Evolutionary conservation across 2,329 filamentous ascomycete species (phyloP).

Genomic region (Microcera coccophila): DNA sequence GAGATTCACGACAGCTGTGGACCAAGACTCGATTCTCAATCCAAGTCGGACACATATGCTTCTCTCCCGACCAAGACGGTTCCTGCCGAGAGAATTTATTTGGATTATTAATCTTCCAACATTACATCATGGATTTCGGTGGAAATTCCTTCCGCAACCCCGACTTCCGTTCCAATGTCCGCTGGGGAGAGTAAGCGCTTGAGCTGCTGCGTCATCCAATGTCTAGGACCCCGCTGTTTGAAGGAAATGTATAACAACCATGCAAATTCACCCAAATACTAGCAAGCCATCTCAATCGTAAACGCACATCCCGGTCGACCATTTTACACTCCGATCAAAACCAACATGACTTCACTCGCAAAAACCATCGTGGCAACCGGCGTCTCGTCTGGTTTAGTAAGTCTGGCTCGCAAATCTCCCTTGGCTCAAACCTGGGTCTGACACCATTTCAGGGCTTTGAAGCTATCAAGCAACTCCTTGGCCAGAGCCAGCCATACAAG

Average conservation of each 20-base stretch:
- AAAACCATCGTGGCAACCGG: constrained; percentile 52
- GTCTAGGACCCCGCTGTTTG: no score
- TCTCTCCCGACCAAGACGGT: no score
- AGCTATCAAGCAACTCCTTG: constrained; percentile 48
- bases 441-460: constrained; percentile 44
- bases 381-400: constrained; percentile 47
- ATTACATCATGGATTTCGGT: neutral
- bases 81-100: no score
- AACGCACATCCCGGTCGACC: no score
- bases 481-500: constrained; percentile 42
- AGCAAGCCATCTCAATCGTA: no score
- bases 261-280: no score
- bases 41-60: no score
- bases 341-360: constrained; percentile 35
- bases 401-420: constrained; percentile 8
- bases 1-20: no score
- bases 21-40: no score
- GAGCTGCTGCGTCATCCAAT: neutral
- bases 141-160: neutral
- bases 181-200: no score
- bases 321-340: neutral
- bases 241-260: no score
- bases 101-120: no score
- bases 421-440: constrained; percentile 1
- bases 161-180: neutral